Percentiles rank a stretch among this genome's conserved stretches.
Conservation (phyloP, 495 filamentous ascomycete genomes). For the Penicillium paxilli region DNA sequence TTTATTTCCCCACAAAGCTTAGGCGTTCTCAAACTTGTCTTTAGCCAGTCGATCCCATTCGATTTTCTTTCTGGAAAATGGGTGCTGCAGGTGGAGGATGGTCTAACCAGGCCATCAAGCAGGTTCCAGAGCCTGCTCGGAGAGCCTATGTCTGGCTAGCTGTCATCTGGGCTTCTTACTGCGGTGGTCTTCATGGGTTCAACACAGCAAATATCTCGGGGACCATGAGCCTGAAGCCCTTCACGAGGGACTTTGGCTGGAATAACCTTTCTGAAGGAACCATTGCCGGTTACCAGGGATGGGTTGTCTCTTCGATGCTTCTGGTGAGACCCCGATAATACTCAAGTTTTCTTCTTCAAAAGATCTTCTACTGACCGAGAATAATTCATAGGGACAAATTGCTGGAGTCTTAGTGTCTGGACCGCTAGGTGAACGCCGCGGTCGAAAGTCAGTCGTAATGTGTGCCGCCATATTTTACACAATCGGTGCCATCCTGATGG, state of each 20-base stretch:
- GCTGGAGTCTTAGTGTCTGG: constrained; percentile 2
- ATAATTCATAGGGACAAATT: constrained; percentile 2
- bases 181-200: constrained; percentile 24
- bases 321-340: constrained; percentile 9
- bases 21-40: too few relatives aligned
- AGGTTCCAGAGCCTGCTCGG: constrained; percentile 13
- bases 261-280: constrained; percentile 2
- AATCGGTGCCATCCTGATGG: constrained; percentile 24
- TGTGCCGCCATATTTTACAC: constrained; percentile 19
- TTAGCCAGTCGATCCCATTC: too few relatives aligned
- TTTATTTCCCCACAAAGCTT: too few relatives aligned
- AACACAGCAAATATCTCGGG: constrained; percentile 31
- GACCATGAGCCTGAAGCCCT: constrained; percentile 23
- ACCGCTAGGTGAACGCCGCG: constrained; percentile 9
- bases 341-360: not conserved
- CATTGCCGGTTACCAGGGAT: constrained; percentile 21
- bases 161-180: constrained; percentile 24
- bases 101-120: constrained; percentile 4
- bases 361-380: not conserved
- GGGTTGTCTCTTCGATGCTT: constrained; percentile 26
- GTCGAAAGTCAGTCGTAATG: constrained; percentile 21
- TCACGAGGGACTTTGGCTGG: constrained; percentile 21
- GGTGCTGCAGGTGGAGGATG: constrained; percentile 8
- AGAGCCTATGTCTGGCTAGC: constrained; percentile 22
- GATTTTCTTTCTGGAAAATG: too few relatives aligned